Conservation (phyloP, 192 early-diverging fungal species). For the Entophlyctis luteolus region DNA sequence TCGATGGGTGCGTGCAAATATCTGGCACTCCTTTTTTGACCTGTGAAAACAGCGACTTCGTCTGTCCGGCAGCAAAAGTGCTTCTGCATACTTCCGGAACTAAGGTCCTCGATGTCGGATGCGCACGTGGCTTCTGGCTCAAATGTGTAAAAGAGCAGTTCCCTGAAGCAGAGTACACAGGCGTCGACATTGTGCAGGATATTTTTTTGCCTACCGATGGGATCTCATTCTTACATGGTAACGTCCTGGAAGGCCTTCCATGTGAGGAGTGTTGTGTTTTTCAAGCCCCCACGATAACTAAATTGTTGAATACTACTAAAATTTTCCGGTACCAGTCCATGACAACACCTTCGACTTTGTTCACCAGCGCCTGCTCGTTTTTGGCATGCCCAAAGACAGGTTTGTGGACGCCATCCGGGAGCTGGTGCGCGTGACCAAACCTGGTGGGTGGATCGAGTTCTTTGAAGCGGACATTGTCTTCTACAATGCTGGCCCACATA, state of each 20-base stretch:
- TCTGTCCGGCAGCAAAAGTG: neutral
- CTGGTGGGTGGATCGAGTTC: conserved; percentile 51
- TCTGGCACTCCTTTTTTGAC: neutral
- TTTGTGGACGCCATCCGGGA: conserved; percentile 43
- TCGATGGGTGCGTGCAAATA: neutral
- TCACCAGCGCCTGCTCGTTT: conserved; percentile 41
- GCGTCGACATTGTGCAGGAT: conserved; percentile 5
- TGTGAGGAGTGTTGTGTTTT: neutral
- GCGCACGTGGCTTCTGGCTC: conserved; percentile 13
- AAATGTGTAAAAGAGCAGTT: neutral
- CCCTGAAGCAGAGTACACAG: neutral
- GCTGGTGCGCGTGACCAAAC: conserved; percentile 48
- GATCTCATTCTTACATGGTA: neutral
- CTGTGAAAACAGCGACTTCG: neutral
- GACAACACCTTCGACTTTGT: conserved; percentile 54
- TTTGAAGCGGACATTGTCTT: conserved; percentile 27
- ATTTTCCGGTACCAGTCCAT: neutral
- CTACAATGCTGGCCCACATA: neutral
- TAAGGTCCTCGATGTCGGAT: conserved; percentile 21
- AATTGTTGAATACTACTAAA: neutral
- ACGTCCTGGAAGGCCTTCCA: conserved; percentile 19
- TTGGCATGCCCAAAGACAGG: conserved; percentile 33
- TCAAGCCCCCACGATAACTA: neutral
- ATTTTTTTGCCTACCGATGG: neutral
- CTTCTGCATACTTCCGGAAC: neutral